Conservation (phyloP, 345 rosid genomes). For the Rhodomyrtus tomentosa region DNA sequence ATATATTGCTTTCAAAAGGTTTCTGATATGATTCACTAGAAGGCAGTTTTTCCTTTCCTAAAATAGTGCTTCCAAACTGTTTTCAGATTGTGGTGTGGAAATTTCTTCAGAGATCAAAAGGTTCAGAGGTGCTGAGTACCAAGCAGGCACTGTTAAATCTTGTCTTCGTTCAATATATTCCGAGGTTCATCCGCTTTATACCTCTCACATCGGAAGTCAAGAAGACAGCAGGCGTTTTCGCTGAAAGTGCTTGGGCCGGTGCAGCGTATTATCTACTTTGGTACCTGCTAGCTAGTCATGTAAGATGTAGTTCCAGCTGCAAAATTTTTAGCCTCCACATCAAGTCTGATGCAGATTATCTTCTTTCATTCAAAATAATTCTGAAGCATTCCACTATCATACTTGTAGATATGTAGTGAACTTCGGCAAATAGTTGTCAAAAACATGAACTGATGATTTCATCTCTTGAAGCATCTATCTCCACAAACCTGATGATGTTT, state of each 20-base stretch:
- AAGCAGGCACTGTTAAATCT: conserved; percentile 44
- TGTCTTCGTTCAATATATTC: conserved; percentile 66
- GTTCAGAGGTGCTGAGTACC: conserved; percentile 48
- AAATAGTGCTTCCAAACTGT: not conserved
- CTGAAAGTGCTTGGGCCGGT: conserved; percentile 75
- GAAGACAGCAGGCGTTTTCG: conserved; percentile 74
- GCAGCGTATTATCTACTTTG: conserved; percentile 85
- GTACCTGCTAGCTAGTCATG: conserved; percentile 88
- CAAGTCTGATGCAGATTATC: not conserved
- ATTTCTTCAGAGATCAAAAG: conserved; percentile 42
- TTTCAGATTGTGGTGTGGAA: conserved; percentile 64
- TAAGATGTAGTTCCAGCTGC: conserved; percentile 19
- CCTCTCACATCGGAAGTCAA: conserved; percentile 77
- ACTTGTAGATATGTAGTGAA: not conserved
- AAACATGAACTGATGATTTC: not conserved
- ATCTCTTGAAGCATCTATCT: not conserved
- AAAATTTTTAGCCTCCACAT: not conserved
- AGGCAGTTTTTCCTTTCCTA: not conserved
- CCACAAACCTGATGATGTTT: not conserved
- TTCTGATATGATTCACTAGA: not conserved
- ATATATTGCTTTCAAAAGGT: not conserved
- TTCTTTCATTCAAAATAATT: not conserved
- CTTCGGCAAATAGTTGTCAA: not conserved
- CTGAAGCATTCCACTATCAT: not conserved
- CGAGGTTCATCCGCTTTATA: conserved; percentile 58